Percentiles rank a stretch among this genome's conserved stretches.
These are phyloP conservation scores for Trichoderma cornu-damae DNA, from an alignment of 2,329 filamentous ascomycete genomes.

Conservation along the genomic window DNA sequence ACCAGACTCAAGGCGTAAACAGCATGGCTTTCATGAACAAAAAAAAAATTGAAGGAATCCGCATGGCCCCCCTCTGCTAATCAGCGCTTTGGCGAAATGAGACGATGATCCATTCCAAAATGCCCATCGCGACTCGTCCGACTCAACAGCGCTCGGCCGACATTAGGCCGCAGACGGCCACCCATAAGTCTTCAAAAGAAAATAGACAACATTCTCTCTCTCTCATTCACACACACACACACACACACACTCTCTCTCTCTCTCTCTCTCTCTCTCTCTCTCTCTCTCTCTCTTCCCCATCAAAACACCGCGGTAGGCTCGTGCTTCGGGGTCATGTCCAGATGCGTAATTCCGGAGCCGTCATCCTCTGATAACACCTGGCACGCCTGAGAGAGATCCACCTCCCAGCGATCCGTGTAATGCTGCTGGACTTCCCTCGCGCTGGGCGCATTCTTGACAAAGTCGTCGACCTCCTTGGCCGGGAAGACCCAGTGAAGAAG, in stretches of 20 bases:
- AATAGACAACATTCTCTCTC: too few relatives aligned
- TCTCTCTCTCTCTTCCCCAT: too few relatives aligned
- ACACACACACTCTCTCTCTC: too few relatives aligned
- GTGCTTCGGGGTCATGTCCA: conserved; percentile 1
- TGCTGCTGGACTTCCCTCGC: conserved; percentile 28
- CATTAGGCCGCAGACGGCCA: background rate
- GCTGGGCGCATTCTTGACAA: conserved; percentile 26
- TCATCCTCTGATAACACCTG: conserved; percentile 17
- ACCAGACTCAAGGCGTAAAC: background rate
- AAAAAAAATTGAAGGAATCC: background rate
- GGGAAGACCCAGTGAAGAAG: conserved; percentile 32
- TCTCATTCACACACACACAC: too few relatives aligned
- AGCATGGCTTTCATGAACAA: background rate
- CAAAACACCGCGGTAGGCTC: background rate
- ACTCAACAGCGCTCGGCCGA: background rate
- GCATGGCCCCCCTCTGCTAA: background rate
- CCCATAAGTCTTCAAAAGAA: too few relatives aligned
- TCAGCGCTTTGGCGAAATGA: background rate
- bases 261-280: too few relatives aligned
- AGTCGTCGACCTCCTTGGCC: conserved; percentile 25
- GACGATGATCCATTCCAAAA: background rate
- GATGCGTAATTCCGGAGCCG: conserved; percentile 7
- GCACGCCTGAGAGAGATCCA: conserved; percentile 22
- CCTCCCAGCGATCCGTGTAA: conserved; percentile 32
- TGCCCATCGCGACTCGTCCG: background rate